A percentile compares a stretch with the other conserved stretches of the same genome.
Conservation (phyloP, 1,139 yeast species). For the Hemisphaericaspora xylanilytica region DNA sequence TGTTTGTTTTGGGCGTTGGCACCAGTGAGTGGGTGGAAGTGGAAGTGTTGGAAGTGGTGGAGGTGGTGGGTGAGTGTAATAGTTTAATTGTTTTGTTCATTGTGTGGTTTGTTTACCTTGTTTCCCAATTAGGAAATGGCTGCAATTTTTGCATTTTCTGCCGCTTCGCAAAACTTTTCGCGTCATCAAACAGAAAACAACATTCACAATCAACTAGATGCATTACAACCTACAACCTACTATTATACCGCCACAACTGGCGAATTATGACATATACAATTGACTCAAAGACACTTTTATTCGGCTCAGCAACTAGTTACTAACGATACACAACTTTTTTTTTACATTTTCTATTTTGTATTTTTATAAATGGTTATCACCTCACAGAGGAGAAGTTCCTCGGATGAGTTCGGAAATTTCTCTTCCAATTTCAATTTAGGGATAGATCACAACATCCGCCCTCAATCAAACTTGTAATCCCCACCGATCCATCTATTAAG, state of each 20-base stretch:
- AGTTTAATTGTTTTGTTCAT: background rate
- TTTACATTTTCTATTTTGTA: too few species aligned
- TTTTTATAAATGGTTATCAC: too few species aligned
- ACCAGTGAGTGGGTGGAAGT: too few species aligned
- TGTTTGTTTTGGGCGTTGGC: too few species aligned
- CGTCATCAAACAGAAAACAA: background rate
- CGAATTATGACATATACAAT: too few species aligned
- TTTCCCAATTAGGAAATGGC: constrained; percentile 4
- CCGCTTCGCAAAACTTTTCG: background rate
- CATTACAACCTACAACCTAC: background rate
- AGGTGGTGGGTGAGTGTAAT: background rate
- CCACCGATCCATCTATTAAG: constrained; percentile 47
- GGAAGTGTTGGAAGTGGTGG: too few species aligned
- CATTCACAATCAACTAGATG: background rate
- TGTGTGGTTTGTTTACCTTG: too few species aligned
- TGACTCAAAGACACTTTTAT: background rate
- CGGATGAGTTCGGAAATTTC: too few species aligned
- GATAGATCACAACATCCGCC: too few species aligned
- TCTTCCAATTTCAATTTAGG: too few species aligned
- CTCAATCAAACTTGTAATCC: constrained; percentile 21
- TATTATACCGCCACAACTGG: too few species aligned
- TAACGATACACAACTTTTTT: background rate
- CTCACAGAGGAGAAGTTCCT: too few species aligned
- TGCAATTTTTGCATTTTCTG: background rate
- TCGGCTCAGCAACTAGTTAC: background rate